Base-by-base conservation (phyloP, 2,329 filamentous ascomycete genomes). In the Fusarium hostae region DNA sequence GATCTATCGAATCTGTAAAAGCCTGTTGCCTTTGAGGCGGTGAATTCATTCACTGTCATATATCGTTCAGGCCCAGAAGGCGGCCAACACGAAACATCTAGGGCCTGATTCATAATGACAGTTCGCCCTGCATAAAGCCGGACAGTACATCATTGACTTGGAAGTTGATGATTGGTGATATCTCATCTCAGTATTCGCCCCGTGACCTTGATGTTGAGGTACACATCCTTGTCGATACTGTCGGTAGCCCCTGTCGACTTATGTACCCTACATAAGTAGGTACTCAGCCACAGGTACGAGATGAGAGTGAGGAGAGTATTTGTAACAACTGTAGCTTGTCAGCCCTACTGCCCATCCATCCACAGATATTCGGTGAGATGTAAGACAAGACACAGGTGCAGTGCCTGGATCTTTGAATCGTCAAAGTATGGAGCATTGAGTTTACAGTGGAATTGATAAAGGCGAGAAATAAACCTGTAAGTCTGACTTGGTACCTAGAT, bases 91-190 rank as follows among this genome's bases (percentile, higher is more conserved):
- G 47, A 59, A 70, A 43, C 45, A 70, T 52, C 32, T 40, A 48
- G 54, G 55, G 20, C 51, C 51, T 52, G 65, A 40, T 56, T 61
- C 56, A 59, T 50, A 68, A 52, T 59, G 65, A 66, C 70, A 72
- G 65, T 47, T 72, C 59, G 65, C 70, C 69, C 69, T 72, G 69
- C 70, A 72, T 72, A 66, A 62, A 57, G 54, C 60, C 48, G 24
- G 63, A 43, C 3, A 52, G 35, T 54, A 51, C 55, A 44, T 57
- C 22, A 35, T 70, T 48, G 45, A 54, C 64, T 50, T 61, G 64
- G 63, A 56, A 66, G 56, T 65, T 60, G 47, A 40, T 71, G 68
- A 72, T 72, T 72, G 69, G 69, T 56, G 56, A 72, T 72, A 59
- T 62, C 28, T 40, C 47, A 48, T 59, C 44, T 40, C 52, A 60